A percentile compares a stretch with the other conserved stretches of the same genome.
phyloP scores from a whole-genome alignment of 139 green algal species.

The Haematococcus lacustris region DNA sequence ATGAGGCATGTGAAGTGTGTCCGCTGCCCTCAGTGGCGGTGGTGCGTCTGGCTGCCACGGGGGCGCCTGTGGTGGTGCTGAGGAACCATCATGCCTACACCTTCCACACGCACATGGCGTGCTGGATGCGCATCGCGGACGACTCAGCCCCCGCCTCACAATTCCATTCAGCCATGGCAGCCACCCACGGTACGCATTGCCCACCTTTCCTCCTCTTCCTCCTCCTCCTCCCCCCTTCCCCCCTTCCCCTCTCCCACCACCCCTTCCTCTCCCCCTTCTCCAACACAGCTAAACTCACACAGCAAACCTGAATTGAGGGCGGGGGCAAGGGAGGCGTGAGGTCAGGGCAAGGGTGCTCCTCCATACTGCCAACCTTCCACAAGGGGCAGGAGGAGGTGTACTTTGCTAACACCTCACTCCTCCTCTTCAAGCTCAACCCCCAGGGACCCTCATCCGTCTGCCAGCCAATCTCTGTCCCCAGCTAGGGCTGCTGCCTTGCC shows the following conservation, averaged over 20 bases:
- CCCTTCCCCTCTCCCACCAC: too few species aligned
- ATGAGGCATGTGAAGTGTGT: too few species aligned
- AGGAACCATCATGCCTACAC: constrained; percentile 44
- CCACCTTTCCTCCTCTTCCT: too few species aligned
- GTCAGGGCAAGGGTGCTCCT: background rate
- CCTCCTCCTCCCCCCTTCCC: too few species aligned
- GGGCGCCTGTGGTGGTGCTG: constrained; percentile 50
- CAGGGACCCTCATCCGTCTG: too few species aligned
- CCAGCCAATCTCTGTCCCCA: too few species aligned
- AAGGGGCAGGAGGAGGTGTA: too few species aligned
- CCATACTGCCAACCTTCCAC: background rate
- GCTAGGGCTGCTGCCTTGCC: too few species aligned
- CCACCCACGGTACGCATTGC: background rate
- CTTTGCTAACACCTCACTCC: too few species aligned
- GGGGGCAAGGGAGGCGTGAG: too few species aligned
- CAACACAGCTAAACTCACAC: background rate
- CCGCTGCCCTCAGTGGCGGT: constrained; percentile 7
- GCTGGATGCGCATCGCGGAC: constrained; percentile 63
- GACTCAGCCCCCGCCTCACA: constrained; percentile 35
- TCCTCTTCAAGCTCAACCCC: too few species aligned
- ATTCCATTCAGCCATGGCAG: constrained; percentile 17
- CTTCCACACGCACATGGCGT: constrained; percentile 38
- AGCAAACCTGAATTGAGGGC: too few species aligned
- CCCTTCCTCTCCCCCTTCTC: background rate
- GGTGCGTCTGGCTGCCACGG: constrained; percentile 14